Base-by-base conservation (phyloP, 495 filamentous ascomycete genomes). In the Penicillium subrubescens region DNA sequence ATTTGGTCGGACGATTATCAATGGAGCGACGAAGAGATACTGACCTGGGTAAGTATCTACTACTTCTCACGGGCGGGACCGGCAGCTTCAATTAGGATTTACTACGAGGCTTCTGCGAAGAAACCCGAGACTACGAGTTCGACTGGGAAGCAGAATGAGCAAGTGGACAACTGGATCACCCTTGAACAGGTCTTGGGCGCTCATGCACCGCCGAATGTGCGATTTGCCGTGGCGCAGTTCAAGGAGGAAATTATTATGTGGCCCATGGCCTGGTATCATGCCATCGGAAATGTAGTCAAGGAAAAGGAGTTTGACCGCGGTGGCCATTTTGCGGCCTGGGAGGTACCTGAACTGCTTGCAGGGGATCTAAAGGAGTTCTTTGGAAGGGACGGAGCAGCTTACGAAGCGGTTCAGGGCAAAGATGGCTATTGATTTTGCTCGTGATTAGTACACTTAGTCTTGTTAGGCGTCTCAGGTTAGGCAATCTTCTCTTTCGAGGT, bases 41-140 rank as follows among this genome's bases (percentile, higher is more conserved):
- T 85, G 43, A 84, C 82, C 0, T 86, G 84, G 85, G 73, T 86
- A 21, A 79, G 73, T 63, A 76, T 86, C 17, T 86, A 87, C 67
- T 78, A 71, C 37, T 84, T 86, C 70, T 81, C 80, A n/a, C 72
- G 70, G 14, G 82, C 80, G 5, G 83, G 84, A 2, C 82, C 83
- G 3, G 77, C 75, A 27, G 84, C 83, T 0, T 77, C 77, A 31
- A 65, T 77, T 51, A 67, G 83, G 51, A 83, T 85, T 25, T 87
- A 86, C 60, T 83, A 86, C 62, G 79, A 84, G 64, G 66, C 73
- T 33, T 65, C 66, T 27, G 71, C 63, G 15, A 73, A 75, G 43
- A 66, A 67, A 43, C 60, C 59, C 21, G 64, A 64, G 66, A 10
- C 51, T 12, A 27, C 12, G 44, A 19, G 14, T 5, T 52, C 33